A percentile compares a stretch with the other conserved stretches of the same genome.
phyloP scores from a whole-genome alignment of 176 grass and related monocot genomes.

The Rhipidocladum racemiflorum region DNA sequence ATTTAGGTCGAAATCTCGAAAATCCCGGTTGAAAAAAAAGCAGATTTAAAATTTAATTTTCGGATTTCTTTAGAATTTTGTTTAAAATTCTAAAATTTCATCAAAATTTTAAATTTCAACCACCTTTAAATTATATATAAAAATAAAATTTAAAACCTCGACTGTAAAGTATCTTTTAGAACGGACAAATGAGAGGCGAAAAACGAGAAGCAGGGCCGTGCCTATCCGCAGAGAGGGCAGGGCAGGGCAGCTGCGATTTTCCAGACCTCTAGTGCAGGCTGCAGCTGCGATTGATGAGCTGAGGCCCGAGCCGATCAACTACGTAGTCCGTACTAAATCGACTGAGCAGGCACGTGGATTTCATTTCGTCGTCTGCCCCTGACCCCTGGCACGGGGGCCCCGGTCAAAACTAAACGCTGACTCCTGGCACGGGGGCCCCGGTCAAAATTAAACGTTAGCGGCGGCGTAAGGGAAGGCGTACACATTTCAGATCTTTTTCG shows the following conservation, averaged over 20 bases:
- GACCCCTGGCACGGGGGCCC: background rate
- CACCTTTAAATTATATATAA: too few species aligned
- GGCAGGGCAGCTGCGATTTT: background rate
- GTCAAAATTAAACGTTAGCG: background rate
- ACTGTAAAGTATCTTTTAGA: too few species aligned
- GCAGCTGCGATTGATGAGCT: background rate
- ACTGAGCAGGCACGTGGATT: background rate
- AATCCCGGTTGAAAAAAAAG: too few species aligned
- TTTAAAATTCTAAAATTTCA: too few species aligned
- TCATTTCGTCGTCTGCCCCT: background rate
- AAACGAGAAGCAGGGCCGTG: background rate
- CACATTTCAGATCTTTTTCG: background rate
- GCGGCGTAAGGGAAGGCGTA: background rate
- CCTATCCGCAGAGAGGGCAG: background rate
- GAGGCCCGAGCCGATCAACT: background rate
- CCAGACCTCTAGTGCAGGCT: background rate
- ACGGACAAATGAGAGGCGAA: background rate
- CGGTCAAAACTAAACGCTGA: background rate
- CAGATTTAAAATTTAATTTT: too few species aligned
- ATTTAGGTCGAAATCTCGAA: too few species aligned
- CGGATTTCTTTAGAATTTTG: too few species aligned
- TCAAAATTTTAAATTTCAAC: too few species aligned
- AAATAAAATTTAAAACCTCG: too few species aligned
- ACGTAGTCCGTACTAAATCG: background rate
- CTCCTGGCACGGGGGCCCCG: background rate